Conservation (phyloP, 768 basidiomycete genomes). For the Mycena latifolia region DNA sequence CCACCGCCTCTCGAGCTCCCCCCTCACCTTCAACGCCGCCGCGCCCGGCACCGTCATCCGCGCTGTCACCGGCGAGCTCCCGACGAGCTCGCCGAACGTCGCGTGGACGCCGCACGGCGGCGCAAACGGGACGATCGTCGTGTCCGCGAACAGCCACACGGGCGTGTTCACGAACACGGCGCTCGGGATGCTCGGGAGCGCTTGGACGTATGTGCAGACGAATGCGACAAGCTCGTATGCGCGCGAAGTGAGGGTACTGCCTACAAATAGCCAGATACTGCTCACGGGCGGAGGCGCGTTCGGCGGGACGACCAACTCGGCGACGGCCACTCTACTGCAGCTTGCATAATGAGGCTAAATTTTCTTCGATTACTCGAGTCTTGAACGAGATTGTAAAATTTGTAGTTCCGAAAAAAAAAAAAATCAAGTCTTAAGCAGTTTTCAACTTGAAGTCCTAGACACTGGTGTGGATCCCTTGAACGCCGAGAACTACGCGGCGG, state of each 20-base stretch:
- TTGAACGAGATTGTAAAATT: no score
- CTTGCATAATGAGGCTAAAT: no score
- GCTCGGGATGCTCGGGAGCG: conserved; percentile 29
- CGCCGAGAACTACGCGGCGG: no score
- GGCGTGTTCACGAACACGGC: conserved; percentile 35
- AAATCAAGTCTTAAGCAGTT: no score
- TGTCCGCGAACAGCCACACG: conserved; percentile 35
- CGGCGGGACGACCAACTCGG: no score
- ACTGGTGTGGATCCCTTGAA: no score
- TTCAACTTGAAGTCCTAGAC: no score
- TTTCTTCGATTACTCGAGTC: no score
- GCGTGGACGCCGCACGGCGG: conserved; percentile 38
- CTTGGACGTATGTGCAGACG: conserved; percentile 35
- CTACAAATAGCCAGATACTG: no score
- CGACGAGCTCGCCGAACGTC: conserved; percentile 33
- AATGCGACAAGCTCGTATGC: conserved; percentile 34
- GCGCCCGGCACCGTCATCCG: conserved; percentile 20
- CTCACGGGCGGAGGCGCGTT: no score
- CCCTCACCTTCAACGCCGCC: conserved; percentile 31
- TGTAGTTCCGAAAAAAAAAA: no score
- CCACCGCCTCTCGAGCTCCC: conserved; percentile 34
- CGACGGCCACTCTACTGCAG: no score
- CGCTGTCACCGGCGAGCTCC: conserved; percentile 30
- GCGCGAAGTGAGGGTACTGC: conserved; percentile 31
- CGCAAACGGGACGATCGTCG: conserved; percentile 34